These are phyloP conservation scores for Umbellularia californica DNA, from an alignment of 164 flowering plant genomes.

Conservation along the genomic window DNA sequence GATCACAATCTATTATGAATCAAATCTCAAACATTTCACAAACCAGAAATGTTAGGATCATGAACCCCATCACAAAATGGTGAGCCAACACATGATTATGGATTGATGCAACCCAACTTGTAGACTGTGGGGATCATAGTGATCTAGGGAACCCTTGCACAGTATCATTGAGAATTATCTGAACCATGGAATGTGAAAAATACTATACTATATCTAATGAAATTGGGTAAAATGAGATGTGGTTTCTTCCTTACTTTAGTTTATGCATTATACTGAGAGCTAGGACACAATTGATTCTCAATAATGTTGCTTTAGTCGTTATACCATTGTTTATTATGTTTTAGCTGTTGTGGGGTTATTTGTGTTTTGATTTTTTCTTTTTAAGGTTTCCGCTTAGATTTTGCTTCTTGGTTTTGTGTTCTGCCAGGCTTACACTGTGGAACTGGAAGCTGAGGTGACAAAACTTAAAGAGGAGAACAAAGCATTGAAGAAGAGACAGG, in stretches of 20 bases:
- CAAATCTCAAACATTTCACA: no score
- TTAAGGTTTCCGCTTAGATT: not conserved
- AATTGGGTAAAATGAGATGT: not conserved
- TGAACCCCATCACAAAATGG: no score
- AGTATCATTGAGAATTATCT: not conserved
- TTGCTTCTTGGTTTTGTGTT: slow-evolving; percentile 6
- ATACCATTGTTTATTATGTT: not conserved
- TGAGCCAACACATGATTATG: no score
- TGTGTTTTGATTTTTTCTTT: not conserved
- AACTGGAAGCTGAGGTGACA: slow-evolving; percentile 86
- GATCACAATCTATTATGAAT: no score
- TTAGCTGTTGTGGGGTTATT: no score
- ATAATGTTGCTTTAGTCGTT: not conserved
- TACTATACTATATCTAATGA: not conserved
- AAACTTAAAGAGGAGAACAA: slow-evolving; percentile 82
- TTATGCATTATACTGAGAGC: not conserved
- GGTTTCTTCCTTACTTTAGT: not conserved
- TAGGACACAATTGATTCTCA: not conserved
- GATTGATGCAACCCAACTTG: no score
- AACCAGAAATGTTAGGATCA: no score
- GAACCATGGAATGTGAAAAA: not conserved
- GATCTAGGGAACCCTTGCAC: no score
- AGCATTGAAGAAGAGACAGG: slow-evolving; percentile 72
- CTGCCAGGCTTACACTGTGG: slow-evolving; percentile 87
- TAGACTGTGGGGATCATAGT: no score